Percentiles rank a stretch among this genome's conserved stretches.
phyloP scores from a whole-genome alignment of 2,329 filamentous ascomycete genomes.

The Penicillium palitans region DNA sequence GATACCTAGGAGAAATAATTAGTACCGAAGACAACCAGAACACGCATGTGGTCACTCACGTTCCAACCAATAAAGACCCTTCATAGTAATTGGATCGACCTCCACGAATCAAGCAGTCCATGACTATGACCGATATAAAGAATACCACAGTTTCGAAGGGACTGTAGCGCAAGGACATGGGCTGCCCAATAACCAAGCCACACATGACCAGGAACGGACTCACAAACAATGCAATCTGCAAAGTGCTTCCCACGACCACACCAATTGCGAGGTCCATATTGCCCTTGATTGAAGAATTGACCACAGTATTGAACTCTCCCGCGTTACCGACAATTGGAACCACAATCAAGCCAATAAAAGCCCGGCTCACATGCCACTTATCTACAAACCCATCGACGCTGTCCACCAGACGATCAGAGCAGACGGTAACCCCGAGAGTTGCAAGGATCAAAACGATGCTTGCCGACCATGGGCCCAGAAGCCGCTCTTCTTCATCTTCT shows the following conservation, averaged over 20 bases:
- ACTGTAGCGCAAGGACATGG: conserved; percentile 42
- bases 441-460: conserved; percentile 22
- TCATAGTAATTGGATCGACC: conserved; percentile 24
- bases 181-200: conserved; percentile 55
- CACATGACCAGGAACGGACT: conserved; percentile 59
- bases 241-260: conserved; percentile 55
- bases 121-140: conserved; percentile 22
- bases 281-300: conserved; percentile 57
- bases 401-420: conserved; percentile 48
- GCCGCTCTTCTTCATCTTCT: conserved; percentile 14
- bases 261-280: conserved; percentile 60
- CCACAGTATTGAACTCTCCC: conserved; percentile 57
- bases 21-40: not conserved
- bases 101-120: conserved; percentile 24
- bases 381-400: conserved; percentile 57
- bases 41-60: conserved; percentile 12
- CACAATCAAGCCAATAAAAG: conserved; percentile 58
- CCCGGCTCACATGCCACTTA: conserved; percentile 53
- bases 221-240: conserved; percentile 59
- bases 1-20: conserved; percentile 13
- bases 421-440: conserved; percentile 21
- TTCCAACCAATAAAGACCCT: conserved; percentile 21
- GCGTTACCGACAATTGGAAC: conserved; percentile 60
- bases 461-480: conserved; percentile 15
- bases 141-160: conserved; percentile 23